These are phyloP conservation scores for Hapsidospora chrysogenum DNA, from an alignment of 495 filamentous ascomycete species.

Conservation along the genomic window DNA sequence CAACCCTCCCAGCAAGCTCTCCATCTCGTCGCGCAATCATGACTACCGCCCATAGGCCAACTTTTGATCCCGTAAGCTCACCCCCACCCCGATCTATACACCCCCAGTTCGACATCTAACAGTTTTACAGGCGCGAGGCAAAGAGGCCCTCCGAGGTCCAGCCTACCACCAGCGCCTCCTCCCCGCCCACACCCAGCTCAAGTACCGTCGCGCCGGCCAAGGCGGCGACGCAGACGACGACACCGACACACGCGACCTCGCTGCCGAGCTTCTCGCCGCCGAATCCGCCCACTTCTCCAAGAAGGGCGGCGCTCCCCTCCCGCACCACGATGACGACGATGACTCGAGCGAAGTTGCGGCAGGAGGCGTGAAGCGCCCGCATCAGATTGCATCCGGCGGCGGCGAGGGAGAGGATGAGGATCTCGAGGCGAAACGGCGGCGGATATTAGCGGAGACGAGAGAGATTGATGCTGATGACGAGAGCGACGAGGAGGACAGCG, in stretches of 20 bases:
- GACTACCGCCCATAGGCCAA: constrained; percentile 76
- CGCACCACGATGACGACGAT: constrained; percentile 11
- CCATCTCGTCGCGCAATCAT: constrained; percentile 28
- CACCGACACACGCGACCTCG: constrained; percentile 50
- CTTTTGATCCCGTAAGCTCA: constrained; percentile 68
- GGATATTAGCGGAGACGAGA: constrained; percentile 74
- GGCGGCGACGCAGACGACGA: constrained; percentile 63
- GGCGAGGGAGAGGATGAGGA: constrained; percentile 46
- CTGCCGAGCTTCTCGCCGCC: constrained; percentile 75
- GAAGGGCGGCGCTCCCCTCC: constrained; percentile 36
- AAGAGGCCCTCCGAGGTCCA: constrained; percentile 83
- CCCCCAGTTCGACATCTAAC: not conserved
- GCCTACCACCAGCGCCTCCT: constrained; percentile 95
- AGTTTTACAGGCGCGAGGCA: constrained; percentile 58
- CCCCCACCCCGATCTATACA: not conserved
- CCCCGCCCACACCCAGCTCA: constrained; percentile 81
- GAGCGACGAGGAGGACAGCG: constrained; percentile 32
- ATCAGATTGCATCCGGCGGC: constrained; percentile 26
- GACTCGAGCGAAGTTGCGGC: constrained; percentile 19
- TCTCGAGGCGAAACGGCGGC: constrained; percentile 64
- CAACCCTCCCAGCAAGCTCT: too few species aligned
- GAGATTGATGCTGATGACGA: constrained; percentile 87
- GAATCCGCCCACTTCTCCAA: constrained; percentile 82
- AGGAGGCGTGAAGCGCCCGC: constrained; percentile 43
- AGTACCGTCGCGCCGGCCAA: constrained; percentile 77